phyloP scores from a whole-genome alignment of 1,284 basidiomycete genomes.

The Rhodotorula sp. region DNA sequence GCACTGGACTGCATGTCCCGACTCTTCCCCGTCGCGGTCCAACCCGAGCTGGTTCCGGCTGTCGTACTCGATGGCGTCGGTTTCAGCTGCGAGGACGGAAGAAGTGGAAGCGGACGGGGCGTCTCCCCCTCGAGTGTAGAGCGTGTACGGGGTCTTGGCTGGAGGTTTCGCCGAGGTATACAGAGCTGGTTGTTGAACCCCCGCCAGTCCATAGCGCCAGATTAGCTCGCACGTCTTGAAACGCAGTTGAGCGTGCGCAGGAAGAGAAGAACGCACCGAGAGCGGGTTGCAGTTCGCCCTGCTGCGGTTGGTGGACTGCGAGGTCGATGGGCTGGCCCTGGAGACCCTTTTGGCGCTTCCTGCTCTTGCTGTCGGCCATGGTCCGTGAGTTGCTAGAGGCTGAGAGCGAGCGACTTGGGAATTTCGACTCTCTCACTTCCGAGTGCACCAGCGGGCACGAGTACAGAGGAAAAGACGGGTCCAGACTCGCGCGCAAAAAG shows the following conservation, averaged over 20 bases:
- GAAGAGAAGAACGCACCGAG: slow-evolving; percentile 20
- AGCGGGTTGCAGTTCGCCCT: slow-evolving; percentile 9
- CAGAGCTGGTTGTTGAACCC: slow-evolving; percentile 5
- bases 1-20: slow-evolving; percentile 28
- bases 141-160: slow-evolving; percentile 26
- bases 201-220: too few species aligned
- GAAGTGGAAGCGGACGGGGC: neutral
- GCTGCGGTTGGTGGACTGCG: neutral
- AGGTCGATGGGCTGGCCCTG: slow-evolving; percentile 25
- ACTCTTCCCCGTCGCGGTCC: slow-evolving; percentile 5
- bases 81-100: slow-evolving; percentile 33
- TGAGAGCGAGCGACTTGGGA: neutral
- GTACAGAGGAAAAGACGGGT: too few species aligned
- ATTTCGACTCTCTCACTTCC: too few species aligned
- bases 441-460: too few species aligned
- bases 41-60: slow-evolving; percentile 24
- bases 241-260: neutral
- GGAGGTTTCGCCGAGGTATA: slow-evolving; percentile 34
- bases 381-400: neutral
- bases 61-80: slow-evolving; percentile 36
- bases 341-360: slow-evolving; percentile 29
- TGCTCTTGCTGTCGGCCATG: slow-evolving; percentile 14
- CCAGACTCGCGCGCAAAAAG: too few species aligned
- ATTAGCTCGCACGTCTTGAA: too few species aligned
- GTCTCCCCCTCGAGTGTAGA: slow-evolving; percentile 16